Base-by-base conservation (phyloP, 2,329 filamentous ascomycete species). In the Xylaria polymorpha region DNA sequence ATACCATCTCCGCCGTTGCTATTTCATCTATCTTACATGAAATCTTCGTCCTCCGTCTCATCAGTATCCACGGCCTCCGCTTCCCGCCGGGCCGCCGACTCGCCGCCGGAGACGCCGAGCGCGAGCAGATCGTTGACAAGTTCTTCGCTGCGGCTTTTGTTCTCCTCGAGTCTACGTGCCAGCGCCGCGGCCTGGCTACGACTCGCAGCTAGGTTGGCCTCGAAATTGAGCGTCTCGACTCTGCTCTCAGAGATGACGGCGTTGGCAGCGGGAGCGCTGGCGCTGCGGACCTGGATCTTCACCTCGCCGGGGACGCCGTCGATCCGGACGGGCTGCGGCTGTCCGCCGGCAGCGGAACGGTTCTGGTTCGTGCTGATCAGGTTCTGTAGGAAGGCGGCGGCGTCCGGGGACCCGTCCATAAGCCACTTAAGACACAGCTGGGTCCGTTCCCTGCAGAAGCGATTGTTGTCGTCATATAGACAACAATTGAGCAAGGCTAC, bases 371-470 rank as follows among this genome's bases (percentile, higher is more conserved):
- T 72, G 68, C 75, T 78, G 53, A 88, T 85, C 7, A 93, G 85
- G 60, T 90, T 88, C 64, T 90, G 86, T 61, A 94, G 88, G 74
- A 92, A 91, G 39, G 88, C 85, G 71, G 92, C 91, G 18, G 92
- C 93, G 66, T 90, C 90, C 39, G 90, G 87, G 69, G 90, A 93
- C 14, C 91, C 91, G 74, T 93, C 91, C 81, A 93, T 87, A 6
- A 92, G 84, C 87, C 90, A 97, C 78, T 95, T 94, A n/a, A 97
- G 85, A 73, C 92, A 94, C 78, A 97, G 90, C 59, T 94, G 93
- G 2, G 94, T 93, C 72, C 94, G 92, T 80, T 98, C 95, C 76
- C 95, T 93, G 71, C 97, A 94, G 78, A 95, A 98, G 0, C 94
- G 94, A 77, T 98, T 98, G 81, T 97, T 90, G 74, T 95, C 94